Base-by-base conservation (phyloP, 225 moss, liverwort and hornwort genomes). In the Sphagnum contortum region DNA sequence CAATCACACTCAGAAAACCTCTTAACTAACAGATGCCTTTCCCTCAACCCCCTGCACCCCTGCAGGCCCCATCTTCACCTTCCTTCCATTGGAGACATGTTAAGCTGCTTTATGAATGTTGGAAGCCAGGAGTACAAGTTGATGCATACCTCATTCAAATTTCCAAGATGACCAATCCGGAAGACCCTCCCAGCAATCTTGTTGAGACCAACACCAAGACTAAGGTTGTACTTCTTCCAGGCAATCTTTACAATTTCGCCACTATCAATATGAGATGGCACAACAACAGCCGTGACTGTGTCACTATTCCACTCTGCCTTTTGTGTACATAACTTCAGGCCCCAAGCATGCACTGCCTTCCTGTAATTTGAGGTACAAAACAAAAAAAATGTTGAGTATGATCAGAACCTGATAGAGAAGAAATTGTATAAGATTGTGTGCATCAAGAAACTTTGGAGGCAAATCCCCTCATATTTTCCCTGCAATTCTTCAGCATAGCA, bases 181-280 rank as follows among this genome's bases (percentile, higher is more conserved):
- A 83, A 83, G 4, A 73, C 79, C 55, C 69, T 79, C 9, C 79
- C 76, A 46, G 75, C 71, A 13, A 83, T 57, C 8, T 79, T 71
- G 14, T 75, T 75, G 3, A 83, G 75, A 46, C 79, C 82, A 48
- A 78, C 53, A 51, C 82, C 82, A 63, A 83, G 61, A 9, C 78
- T 79, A 61, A 83, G 79, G 61, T 83, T 73, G 50, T 65, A 83
- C 62, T 79, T 83, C 70, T 73, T 78, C 78, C 78, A 83, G 8
- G 82, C 82, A 48, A 83, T 67, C 70, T 76, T 79, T 11, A 83
- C 79, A 6, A 83, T 64, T 8, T 44, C 65, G 44, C 50, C 69
- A 57, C 82, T 83, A 29, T 79, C 65, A 3, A 83, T 64, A 62
- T 76, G 68, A 5, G 74, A 55, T 47, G 82, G 82, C 55, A 76